Base-by-base conservation (phyloP, 2,329 filamentous ascomycete species). In the Lasiodiplodia gonubiensis region DNA sequence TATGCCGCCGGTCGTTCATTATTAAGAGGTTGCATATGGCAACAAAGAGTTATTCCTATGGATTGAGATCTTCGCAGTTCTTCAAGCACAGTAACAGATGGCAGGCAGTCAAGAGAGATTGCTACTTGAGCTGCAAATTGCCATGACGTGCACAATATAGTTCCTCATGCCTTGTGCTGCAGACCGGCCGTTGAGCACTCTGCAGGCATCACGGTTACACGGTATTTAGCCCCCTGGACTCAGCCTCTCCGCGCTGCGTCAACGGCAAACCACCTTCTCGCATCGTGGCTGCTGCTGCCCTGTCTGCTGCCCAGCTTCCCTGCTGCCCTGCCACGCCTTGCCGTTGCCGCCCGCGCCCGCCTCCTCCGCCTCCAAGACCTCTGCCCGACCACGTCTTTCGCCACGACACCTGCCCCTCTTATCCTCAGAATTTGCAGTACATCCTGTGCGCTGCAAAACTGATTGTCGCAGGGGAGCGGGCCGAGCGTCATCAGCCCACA, bases 401-500 rank as follows among this genome's bases (percentile, higher is more conserved):
- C 42, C 11, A 21, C 30, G 30, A 33, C 7, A 46, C 7, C n/a
- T 21, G 10, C 27, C 46, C n/a, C 21, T 12, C 12, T 33, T 46
- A 39, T 33, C 4, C 23, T 11, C 37, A 5, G 8, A 25, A 48
- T 18, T 51, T 37, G 46, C 46, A 25, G 42, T 27, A 46, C 48
- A 42, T 33, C 42, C n/a, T 51, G 42, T 35, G 55, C 23, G 53
- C 21, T 37, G 42, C 46, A 23, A 16, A 33, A 33, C 37, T 30
- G 30, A 51, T 37, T 35, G n/a, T 51, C 59, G 59, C 42, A 63
- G 46, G 59, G 59, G 59, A 21, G 25, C 27, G 59, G 59, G 21
- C 59, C 59, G 46, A 63, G 59, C 59, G 59, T 37, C 59, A 63
- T 63, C 59, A 63, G 46, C 25, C 59, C 42, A 63, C 59, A 63